phyloP scores from a whole-genome alignment of 208 protist species.

The Trypanosoma mega region DNA sequence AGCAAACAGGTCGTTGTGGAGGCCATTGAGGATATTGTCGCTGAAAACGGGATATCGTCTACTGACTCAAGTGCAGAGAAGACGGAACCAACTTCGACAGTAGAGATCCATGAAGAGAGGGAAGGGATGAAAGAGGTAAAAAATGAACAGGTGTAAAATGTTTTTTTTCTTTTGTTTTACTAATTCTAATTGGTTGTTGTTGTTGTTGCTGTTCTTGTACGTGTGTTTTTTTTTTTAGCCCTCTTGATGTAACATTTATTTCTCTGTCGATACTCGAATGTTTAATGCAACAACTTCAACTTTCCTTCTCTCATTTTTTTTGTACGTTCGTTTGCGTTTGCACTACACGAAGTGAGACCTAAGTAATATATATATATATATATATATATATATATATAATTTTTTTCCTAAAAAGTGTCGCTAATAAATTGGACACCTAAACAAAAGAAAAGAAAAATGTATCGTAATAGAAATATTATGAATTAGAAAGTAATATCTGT shows the following conservation, averaged over 20 bases:
- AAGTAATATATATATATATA: no score
- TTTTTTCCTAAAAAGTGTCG: no score
- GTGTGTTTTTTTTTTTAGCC: neutral
- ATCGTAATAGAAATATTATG: no score
- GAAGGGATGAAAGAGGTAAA: neutral
- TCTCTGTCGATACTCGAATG: neutral
- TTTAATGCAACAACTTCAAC: constrained; percentile 1
- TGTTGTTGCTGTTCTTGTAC: neutral
- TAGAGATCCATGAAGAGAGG: neutral
- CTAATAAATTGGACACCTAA: no score
- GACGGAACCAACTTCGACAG: neutral
- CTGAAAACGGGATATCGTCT: no score
- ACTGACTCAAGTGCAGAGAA: no score
- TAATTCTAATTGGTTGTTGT: neutral
- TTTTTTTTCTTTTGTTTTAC: constrained; percentile 8
- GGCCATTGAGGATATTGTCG: no score
- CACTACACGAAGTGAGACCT: no score
- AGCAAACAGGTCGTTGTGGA: neutral
- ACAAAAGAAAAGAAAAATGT: no score
- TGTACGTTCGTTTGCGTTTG: neutral
- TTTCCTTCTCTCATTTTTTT: neutral
- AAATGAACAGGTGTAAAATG: neutral
- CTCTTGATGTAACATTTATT: neutral
- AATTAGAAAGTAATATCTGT: no score
- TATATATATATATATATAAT: no score